Conservation (phyloP, 768 basidiomycete species). For the Leccinum fibrillosum region DNA sequence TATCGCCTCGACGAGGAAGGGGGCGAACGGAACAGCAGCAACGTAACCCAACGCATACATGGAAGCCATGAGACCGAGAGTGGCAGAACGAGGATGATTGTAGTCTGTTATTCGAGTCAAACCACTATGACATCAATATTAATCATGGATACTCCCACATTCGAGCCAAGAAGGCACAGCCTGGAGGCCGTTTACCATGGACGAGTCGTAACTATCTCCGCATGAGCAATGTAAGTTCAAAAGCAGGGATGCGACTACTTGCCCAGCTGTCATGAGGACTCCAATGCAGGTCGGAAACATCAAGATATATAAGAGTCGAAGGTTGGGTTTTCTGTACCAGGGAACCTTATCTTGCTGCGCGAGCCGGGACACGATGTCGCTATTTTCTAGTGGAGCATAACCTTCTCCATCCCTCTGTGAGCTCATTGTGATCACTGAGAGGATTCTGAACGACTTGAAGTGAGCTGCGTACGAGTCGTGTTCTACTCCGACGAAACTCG, state of each 20-base stretch:
- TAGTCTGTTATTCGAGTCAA: not conserved
- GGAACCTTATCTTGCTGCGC: conserved; percentile 44
- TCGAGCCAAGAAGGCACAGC: not conserved
- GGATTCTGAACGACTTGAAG: too few species aligned
- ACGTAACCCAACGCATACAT: not conserved
- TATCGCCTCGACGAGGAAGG: not conserved
- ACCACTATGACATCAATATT: not conserved
- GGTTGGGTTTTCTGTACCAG: conserved; percentile 62
- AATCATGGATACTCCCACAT: not conserved
- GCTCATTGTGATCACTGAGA: not conserved
- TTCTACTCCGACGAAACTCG: too few species aligned
- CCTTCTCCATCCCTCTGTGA: not conserved
- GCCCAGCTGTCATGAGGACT: conserved; percentile 11
- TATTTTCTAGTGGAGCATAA: not conserved
- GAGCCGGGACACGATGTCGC: conserved; percentile 16
- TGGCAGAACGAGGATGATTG: not conserved
- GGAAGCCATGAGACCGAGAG: not conserved
- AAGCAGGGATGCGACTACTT: not conserved
- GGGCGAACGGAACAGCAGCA: not conserved
- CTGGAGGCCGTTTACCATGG: not conserved
- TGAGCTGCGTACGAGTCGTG: too few species aligned
- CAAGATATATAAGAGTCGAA: conserved; percentile 52
- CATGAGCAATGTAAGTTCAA: not conserved
- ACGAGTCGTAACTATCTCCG: not conserved
- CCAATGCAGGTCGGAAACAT: conserved; percentile 42